Base-by-base conservation (phyloP, 169 alveolate species). In the Cryptosporidium bovis region DNA sequence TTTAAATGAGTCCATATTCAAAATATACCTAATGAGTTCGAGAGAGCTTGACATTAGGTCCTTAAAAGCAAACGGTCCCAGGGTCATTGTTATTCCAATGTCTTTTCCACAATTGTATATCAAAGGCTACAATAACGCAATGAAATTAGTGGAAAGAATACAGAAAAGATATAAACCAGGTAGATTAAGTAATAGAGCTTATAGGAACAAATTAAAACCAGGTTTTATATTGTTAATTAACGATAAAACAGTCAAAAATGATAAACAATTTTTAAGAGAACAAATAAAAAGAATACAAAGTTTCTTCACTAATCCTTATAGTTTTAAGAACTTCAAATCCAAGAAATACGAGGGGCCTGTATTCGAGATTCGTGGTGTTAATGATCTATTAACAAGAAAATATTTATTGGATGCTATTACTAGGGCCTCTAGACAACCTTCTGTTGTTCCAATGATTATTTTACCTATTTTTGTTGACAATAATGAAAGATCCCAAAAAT, bases 111-210 rank as follows among this genome's bases (percentile, higher is more conserved):
- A 77, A 31, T 29, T 77, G 48, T 77, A 77, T 16, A 77, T 77
- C 5, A 77, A 77, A 77, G 87, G 87, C 12, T 77, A 77, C 71
- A 56, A 65, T 2, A 77, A 66, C 40, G 87, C 87, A 40, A 65
- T 24, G 51, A 77, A 77, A 27, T 60, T 77, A 24, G 87, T 77
- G 6, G 58, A 55, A 20, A 60, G 29, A 18, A 77, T 77, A 29
- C 87, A 77, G 16, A 77, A 60, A 3, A 77, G 50, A 62, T 77
- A 60, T 18, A 77, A 48, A 29, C 87, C 87, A 40, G 64, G 64
- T 20, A 51, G 48, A 51, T 51, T 69, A 48, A 69, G 44, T 6
- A 77, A 62, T 29, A 77, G 87, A 40, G 40, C 64, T 3, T 77
- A 77, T 31, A 77, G 87, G 33, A 77, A 77, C 15, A 77, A 77